Base-by-base conservation (phyloP, 441 rosid species). In the Croton laevigatus region DNA sequence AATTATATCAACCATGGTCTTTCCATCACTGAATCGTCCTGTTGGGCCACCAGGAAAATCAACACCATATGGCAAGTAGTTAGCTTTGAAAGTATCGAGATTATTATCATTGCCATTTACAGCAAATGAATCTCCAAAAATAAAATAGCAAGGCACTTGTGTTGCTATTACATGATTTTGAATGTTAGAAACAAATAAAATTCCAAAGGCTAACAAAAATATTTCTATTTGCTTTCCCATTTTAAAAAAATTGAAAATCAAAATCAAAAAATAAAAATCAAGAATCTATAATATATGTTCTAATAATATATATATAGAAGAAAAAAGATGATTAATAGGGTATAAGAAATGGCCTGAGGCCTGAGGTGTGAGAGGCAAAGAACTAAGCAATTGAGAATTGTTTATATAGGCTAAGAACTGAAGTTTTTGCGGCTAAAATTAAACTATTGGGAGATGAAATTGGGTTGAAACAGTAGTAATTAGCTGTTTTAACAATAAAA, bases 1-100 rank as follows among this genome's bases (percentile, higher is more conserved):
- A 60, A 70, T 34, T 6, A 70, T 8, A 46, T 75, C 78, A n/a
- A 58, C 78, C 45, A 68, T 23, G 48, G 59, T 76, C 54, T 44
- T 48, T 17, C 71, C 76, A 64, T 76, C 58, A 61, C 34, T 53
- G 59, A 71, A 76, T 69, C 79, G 52, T 65, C 79, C 79, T 6
- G 76, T 76, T 5, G 71, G 73, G 14, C 80, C 73, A 34, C 0
- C 5, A 42, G 76, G 70, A 23, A 72, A 72, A 68, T 68, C 70
- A 13, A 72, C 53, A 1, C 80, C 76, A 60, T 77, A 72, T 1
- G 80, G 76, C 19, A 9, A 37, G 66, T 68, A 72, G 27, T 77
- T 58, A 16, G 55, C 61, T 37, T 59, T 59, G 3, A 4, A 17
- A 17, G 73, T 57, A 4, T 23, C 12, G 40, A 72, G 76, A 19